phyloP scores from a whole-genome alignment of 306 rosid species.

The Spatholobus suberectus region DNA sequence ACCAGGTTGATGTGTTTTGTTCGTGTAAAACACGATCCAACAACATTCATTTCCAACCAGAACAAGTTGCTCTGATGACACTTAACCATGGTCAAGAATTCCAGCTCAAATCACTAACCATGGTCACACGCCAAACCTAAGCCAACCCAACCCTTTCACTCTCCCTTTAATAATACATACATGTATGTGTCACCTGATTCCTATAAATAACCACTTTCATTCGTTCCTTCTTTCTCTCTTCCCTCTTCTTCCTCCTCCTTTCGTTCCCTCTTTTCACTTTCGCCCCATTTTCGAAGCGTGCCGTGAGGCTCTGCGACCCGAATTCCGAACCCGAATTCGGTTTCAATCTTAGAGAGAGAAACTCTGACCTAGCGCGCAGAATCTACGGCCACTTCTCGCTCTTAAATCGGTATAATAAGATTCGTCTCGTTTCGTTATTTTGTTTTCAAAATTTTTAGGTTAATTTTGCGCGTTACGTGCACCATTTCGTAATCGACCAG shows the following conservation, averaged over 20 bases:
- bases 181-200: neutral
- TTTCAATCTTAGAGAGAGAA: neutral
- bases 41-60: too few relatives aligned
- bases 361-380: neutral
- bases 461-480: neutral
- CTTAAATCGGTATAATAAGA: slow-evolving; percentile 8
- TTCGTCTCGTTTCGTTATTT: neutral
- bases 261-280: neutral
- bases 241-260: neutral
- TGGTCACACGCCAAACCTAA: slow-evolving; percentile 30
- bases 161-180: neutral
- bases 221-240: neutral
- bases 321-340: neutral
- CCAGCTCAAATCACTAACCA: slow-evolving; percentile 4
- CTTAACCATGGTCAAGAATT: slow-evolving; percentile 20
- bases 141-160: slow-evolving; percentile 6
- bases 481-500: slow-evolving; percentile 24
- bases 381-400: slow-evolving; percentile 21
- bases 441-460: neutral
- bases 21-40: too few relatives aligned
- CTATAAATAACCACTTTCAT: slow-evolving; percentile 19
- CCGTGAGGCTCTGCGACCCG: neutral
- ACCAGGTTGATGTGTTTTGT: too few relatives aligned
- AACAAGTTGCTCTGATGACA: neutral
- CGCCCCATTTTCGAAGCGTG: neutral